Percentiles rank a stretch among this genome's conserved stretches.
These are phyloP conservation scores for Cenchrus fungigraminus DNA, from an alignment of 176 grass and related monocot species.

Conservation along the genomic window DNA sequence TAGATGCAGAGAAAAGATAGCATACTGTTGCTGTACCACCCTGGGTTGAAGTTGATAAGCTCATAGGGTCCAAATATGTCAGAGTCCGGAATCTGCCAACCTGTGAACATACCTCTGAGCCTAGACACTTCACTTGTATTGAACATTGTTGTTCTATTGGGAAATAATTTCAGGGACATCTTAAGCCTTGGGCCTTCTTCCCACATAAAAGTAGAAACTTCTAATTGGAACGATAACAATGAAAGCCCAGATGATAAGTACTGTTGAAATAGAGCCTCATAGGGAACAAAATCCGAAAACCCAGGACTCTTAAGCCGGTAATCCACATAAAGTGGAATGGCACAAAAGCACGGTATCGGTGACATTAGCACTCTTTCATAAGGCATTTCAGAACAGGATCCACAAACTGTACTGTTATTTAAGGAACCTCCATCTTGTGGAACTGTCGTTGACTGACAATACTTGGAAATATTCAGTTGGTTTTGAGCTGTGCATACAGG, in stretches of 20 bases:
- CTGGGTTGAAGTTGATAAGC: constrained; percentile 54
- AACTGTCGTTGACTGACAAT: constrained; percentile 40
- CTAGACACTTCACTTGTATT: constrained; percentile 49
- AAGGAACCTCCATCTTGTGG: not conserved
- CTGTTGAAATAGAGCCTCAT: constrained; percentile 47
- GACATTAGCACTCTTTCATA: constrained; percentile 46
- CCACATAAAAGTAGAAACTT: constrained; percentile 55
- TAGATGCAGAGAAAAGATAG: constrained; percentile 20
- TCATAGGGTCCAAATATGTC: constrained; percentile 84
- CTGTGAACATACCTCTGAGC: constrained; percentile 70
- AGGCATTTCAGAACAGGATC: constrained; percentile 29
- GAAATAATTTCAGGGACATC: constrained; percentile 71
- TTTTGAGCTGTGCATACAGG: constrained; percentile 55
- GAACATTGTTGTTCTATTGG: constrained; percentile 42
- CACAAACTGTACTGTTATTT: constrained; percentile 31
- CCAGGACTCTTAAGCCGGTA: constrained; percentile 86
- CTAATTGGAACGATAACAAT: constrained; percentile 50
- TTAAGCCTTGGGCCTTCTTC: constrained; percentile 74
- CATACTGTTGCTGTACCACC: constrained; percentile 61
- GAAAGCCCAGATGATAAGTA: constrained; percentile 61
- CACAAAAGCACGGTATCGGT: constrained; percentile 50
- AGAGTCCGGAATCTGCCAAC: constrained; percentile 64
- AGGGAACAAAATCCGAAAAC: constrained; percentile 61
- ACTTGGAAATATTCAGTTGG: constrained; percentile 49
- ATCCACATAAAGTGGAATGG: constrained; percentile 45